Evolutionary conservation across 345 rosid genomes (phyloP), one percentile per base, ranked within the genome.

Genomic region (Acer yangbiense): DNA sequence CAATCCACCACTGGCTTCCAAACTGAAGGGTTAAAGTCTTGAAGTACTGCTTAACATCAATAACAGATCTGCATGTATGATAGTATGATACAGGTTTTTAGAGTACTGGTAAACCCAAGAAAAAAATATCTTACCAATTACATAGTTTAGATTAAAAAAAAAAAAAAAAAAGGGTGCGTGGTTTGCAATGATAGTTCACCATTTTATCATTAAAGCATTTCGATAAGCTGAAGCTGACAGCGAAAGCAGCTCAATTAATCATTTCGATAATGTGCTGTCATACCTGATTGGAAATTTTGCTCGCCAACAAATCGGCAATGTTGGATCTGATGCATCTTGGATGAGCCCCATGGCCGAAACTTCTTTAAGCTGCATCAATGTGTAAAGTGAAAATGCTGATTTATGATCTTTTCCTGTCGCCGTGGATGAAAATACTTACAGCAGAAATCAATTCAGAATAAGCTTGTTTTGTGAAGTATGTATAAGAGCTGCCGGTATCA

Each of bases 401-500:
- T 52, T 27, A 20, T 41, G 21, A 52, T 16, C 27, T 48, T 71
- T 80, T 39, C 21, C 68, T 20, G n/a, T 41, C 52, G 46, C 54
- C 48, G 39, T 17, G 50, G 61, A 72, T 7, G 50, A 44, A 35
- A 69, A 63, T 76, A 84, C 97, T 86, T 88, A 95, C 99, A 75
- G 93, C 86, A 75, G 83, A 73, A 72, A 93, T 82, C 87, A 95
- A 76, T 66, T 87, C 88, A 35, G 87, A 78, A 80, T 95, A 95
- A 41, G 92, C 86, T 80, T 90, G 83, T 76, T 85, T 89, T 60
- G 98, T 83, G 74, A 95, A 89, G 87, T 95, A 93, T 13, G 97
- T 90, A 79, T 93, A 95, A 69, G 99, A 95, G 81, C 99, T 95
- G 73, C 99, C 99, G 67, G 87, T 93, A 73, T 93, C 98, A 79